Base-by-base conservation (phyloP, 192 early-diverging fungal species). In the Anaeromyces robustus region DNA sequence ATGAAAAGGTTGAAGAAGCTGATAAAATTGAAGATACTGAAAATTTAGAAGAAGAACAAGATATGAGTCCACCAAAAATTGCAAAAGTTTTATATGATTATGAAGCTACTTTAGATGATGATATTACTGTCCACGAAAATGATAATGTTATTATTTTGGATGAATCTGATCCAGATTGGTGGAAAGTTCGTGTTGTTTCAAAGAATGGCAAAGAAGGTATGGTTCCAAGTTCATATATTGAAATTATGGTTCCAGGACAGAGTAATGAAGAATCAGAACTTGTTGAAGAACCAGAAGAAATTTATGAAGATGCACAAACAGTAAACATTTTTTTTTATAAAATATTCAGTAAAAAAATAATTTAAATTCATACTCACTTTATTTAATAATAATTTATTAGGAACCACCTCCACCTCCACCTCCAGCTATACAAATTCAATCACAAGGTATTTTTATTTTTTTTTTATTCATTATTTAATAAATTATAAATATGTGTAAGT, bases 121-220 rank as follows among this genome's bases (percentile, higher is more conserved):
- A 98, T 86, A 85, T 99, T 34, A 83, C 88, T 31, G 91, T 99
- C 80, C 86, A 89, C 30, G 96, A 99, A 84, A 93, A 94, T 85
- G 94, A 96, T 83, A 87, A 94, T 77, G 82, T 99, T 37, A 92
- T 96, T 85, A 89, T 97, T 79, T 80, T 97, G 30, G 94, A 96
- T 81, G 91, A 91, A 83, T 90, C 92, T 77, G 97, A 97, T 90
- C 89, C 92, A 19, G 95, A 97, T 82, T 99, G 97, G 97, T 94
- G 92, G 88, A 88, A 89, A 78, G 96, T 95, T 13, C 90, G 94
- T 79, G 85, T 92, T 78, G 94, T 96, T 82, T 88, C 84, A 1
- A 79, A 86, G 29, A 78, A 83, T n/a, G 87, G 86, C 9, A 68
- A 86, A 30, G 88, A 94, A 82, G 97, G 97, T 26, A 86, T 98